Base-by-base conservation (phyloP, 1,139 yeast genomes). In the Debaryomycetaceae sp. region DNA sequence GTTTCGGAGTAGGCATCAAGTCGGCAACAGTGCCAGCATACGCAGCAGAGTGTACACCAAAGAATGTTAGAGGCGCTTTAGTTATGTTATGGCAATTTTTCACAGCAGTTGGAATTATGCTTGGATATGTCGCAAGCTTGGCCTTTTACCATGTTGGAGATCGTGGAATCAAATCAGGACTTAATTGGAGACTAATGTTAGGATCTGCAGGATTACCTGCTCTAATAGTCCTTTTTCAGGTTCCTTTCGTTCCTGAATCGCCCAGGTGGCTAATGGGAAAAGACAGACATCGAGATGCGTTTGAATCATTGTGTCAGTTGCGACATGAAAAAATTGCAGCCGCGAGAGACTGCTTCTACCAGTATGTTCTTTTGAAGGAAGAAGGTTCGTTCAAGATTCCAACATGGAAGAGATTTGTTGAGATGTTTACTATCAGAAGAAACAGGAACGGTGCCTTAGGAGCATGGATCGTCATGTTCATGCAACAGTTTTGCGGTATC, bases 401-500 rank as follows among this genome's bases (percentile, higher is more conserved):
- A 36, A 73, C 82, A 41, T 67, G 68, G 56, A 63, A 60, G 51
- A 74, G 81, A 53, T 38, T 77, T 37, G 61, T 63, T 39, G 83
- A 81, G 58, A 66, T 82, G 71, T 71, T 82, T 55, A 73, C 81
- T 9, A 71, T 85, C 37, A 77, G 91, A 60, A 78, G 96, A 69
- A 86, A 86, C 63, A 77, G 95, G 63, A 83, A 88, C 53, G 95
- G 92, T 41, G 79, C 87, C 6, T 53, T 83, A 43, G 95, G 87
- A 41, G 80, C 95, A 2, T 84, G 85, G 76, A 73, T 87, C 46
- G 86, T 82, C 46, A 87, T 88, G 81, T 84, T 87, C 58, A 84
- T 84, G 88, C 96, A 88, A 67, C 96, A 87, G 60, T 85, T 87
- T 68, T 87, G 95, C 65, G 96, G 96, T 54, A 81, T 88, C 56